These are phyloP conservation scores for Fusarium guadeloupense DNA, from an alignment of 2,329 filamentous ascomycete genomes.

Conservation along the genomic window DNA sequence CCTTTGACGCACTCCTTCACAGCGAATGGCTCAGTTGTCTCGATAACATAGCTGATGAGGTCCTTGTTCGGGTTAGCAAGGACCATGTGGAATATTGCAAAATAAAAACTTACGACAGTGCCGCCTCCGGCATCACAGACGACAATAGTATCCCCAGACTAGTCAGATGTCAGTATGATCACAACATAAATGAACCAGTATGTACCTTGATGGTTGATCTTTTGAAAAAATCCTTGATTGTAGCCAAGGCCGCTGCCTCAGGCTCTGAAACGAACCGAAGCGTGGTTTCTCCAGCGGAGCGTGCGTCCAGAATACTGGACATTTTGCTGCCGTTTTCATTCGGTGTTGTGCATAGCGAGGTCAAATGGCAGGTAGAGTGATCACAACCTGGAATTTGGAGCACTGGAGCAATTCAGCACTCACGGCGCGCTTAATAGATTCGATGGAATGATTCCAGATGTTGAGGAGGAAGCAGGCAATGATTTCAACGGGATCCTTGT, in stretches of 20 bases:
- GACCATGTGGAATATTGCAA: rapidly evolving
- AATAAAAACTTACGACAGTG: constrained; percentile 44
- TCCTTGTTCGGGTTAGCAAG: constrained; percentile 42
- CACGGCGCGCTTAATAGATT: constrained; percentile 39
- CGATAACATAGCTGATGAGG: constrained; percentile 53
- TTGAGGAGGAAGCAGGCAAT: constrained; percentile 47
- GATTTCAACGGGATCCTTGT: constrained; percentile 42
- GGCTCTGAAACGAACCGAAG: constrained; percentile 55
- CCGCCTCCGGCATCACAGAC: constrained; percentile 52
- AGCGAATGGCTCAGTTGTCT: constrained; percentile 31
- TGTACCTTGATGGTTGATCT: constrained; percentile 35
- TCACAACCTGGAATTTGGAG: constrained; percentile 48
- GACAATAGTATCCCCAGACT: constrained; percentile 42
- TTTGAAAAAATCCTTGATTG: constrained; percentile 43
- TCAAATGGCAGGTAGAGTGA: constrained; percentile 59
- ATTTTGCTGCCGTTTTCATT: constrained; percentile 48
- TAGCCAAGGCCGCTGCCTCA: constrained; percentile 55
- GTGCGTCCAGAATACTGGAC: constrained; percentile 49
- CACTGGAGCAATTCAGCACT: constrained; percentile 29
- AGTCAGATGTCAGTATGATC: rapidly evolving
- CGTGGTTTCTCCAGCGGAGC: constrained; percentile 42
- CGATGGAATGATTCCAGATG: constrained; percentile 47
- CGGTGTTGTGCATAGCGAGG: constrained; percentile 47
- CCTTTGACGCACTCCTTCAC: constrained; percentile 52
- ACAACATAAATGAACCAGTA: rapidly evolving